Conservation (phyloP, 331 rosid genomes). For the Pyrus hybrid region DNA sequence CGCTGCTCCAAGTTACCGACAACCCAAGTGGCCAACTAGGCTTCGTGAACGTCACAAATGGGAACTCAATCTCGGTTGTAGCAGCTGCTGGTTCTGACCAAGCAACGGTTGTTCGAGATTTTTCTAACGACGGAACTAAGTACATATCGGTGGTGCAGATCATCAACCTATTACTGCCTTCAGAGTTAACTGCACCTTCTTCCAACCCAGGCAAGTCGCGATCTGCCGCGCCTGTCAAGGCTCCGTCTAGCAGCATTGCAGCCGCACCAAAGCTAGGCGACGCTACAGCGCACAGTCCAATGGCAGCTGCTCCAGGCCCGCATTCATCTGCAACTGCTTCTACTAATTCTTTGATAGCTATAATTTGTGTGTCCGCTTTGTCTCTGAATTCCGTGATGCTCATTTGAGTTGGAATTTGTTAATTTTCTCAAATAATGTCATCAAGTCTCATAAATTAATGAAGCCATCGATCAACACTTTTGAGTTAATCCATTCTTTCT, state of each 20-base stretch:
- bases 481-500: too few species aligned
- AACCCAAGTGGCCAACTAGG: not conserved
- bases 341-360: not conserved
- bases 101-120: not conserved
- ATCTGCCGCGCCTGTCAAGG: not conserved
- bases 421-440: too few species aligned
- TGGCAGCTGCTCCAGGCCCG: not conserved
- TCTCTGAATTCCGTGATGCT: not conserved
- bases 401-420: too few species aligned
- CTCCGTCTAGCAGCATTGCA: not conserved
- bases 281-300: not conserved
- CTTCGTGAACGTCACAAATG: not conserved
- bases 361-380: not conserved
- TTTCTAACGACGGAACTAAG: not conserved
- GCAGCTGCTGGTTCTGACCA: not conserved
- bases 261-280: not conserved
- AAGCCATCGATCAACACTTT: too few species aligned
- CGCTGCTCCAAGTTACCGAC: not conserved
- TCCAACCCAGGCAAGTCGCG: not conserved
- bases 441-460: too few species aligned
- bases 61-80: not conserved
- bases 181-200: not conserved
- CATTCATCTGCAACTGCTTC: not conserved
- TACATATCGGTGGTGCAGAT: not conserved
- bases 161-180: not conserved